These are phyloP conservation scores for Puccinellia tenuiflora DNA, from an alignment of 176 grass and related monocot genomes.

Conservation along the genomic window DNA sequence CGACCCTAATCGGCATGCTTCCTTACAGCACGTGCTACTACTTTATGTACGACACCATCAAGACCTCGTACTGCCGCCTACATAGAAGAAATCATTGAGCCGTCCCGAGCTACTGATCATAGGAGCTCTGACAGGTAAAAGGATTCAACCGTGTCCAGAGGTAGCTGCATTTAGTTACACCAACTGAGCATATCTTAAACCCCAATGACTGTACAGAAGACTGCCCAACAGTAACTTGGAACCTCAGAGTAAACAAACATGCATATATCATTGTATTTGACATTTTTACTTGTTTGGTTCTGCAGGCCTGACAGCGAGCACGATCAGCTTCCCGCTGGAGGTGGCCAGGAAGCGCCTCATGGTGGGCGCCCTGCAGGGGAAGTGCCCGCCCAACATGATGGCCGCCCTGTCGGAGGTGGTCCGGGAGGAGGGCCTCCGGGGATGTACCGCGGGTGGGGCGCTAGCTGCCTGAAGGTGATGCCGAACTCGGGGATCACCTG, in stretches of 20 bases:
- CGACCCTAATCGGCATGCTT: not conserved
- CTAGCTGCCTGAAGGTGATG: not conserved
- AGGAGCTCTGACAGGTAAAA: not conserved
- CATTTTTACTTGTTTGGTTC: no score
- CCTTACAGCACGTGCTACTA: not conserved
- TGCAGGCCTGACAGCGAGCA: not conserved
- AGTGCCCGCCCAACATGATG: not conserved
- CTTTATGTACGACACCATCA: not conserved
- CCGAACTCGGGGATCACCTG: not conserved
- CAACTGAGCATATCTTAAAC: not conserved
- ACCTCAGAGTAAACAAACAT: no score
- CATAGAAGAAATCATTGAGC: not conserved
- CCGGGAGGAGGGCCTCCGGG: no score
- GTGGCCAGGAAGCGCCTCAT: not conserved
- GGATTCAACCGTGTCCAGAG: not conserved
- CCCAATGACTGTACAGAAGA: not conserved
- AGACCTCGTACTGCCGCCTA: not conserved
- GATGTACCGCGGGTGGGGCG: not conserved
- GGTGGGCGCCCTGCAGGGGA: not conserved
- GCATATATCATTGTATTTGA: no score
- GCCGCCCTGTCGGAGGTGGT: not conserved
- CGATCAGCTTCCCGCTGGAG: not conserved
- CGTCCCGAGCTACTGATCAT: not conserved
- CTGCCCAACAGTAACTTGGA: no score
- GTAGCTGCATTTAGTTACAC: not conserved